Evolutionary conservation across 2,329 filamentous ascomycete genomes (phyloP).

Genomic region (Colletotrichum tamarilloi): DNA sequence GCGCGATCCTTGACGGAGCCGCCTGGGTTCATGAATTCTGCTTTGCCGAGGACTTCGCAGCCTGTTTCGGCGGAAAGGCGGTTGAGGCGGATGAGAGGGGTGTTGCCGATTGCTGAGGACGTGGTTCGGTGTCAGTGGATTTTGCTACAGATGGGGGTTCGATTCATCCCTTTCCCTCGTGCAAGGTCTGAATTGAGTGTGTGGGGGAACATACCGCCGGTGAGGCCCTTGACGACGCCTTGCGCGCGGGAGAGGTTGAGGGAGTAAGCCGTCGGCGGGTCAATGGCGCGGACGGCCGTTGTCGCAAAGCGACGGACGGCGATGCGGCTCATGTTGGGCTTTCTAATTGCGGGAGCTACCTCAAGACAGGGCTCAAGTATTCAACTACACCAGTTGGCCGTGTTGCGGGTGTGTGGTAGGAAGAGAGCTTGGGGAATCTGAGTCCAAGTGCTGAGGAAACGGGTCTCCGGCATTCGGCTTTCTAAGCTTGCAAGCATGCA

Average conservation of each 20-base stretch:
- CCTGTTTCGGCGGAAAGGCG: constrained; percentile 89
- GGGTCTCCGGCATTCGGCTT: constrained; percentile 33
- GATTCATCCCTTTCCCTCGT: not conserved
- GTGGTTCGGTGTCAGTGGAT: not conserved
- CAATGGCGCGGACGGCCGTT: constrained; percentile 61
- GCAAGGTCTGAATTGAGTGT: not conserved
- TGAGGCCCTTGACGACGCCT: constrained; percentile 80
- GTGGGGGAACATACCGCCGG: constrained; percentile 73
- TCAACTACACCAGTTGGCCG: not conserved
- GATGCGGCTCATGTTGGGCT: constrained; percentile 73
- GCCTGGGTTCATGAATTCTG: constrained; percentile 98
- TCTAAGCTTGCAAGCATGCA: constrained; percentile 15
- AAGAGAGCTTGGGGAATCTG: not conserved
- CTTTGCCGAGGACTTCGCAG: constrained; percentile 94
- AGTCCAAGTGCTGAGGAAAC: not conserved
- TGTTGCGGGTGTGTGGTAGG: not conserved
- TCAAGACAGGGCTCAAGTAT: not conserved
- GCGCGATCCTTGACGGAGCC: constrained; percentile 97
- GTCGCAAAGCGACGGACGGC: constrained; percentile 75
- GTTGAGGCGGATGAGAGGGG: constrained; percentile 91
- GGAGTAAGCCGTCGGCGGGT: constrained; percentile 66
- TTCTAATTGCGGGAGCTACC: not conserved
- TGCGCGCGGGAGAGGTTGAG: constrained; percentile 83
- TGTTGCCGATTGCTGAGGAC: constrained; percentile 89
- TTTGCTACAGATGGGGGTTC: not conserved